Evolutionary conservation across 2,329 filamentous ascomycete species (phyloP).

Genomic region (Capronia coronata): DNA sequence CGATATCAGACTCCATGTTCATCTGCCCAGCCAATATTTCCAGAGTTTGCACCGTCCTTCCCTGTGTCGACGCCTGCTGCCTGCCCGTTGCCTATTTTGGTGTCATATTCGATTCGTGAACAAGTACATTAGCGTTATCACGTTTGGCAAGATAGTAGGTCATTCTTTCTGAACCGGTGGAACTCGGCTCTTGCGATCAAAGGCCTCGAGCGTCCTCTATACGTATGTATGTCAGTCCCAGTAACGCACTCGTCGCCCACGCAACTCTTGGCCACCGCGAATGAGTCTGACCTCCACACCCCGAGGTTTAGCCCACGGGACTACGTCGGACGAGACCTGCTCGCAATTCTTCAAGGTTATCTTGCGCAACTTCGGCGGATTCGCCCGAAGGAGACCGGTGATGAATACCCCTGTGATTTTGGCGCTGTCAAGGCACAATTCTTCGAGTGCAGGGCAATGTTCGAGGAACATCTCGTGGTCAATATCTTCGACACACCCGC

Average conservation of each 20-base stretch:
- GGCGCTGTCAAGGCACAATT: conserved; percentile 8
- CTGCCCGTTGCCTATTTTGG: background rate
- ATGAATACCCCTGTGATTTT: conserved; percentile 17
- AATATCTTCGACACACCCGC: conserved; percentile 3
- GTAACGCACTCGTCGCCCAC: background rate
- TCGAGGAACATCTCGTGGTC: background rate
- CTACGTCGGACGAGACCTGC: conserved; percentile 16
- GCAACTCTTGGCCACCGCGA: background rate
- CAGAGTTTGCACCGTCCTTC: background rate
- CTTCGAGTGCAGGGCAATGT: conserved; percentile 7
- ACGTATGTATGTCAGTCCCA: background rate
- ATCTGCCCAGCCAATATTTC: background rate
- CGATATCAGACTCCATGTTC: no score
- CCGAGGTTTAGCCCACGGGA: conserved; percentile 10
- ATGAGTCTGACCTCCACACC: conserved; percentile 7
- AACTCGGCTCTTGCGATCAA: no score
- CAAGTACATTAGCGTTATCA: no score
- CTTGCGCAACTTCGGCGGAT: conserved; percentile 6
- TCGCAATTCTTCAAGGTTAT: conserved; percentile 9
- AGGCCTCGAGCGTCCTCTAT: no score
- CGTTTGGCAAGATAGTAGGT: no score
- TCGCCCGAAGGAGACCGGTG: conserved; percentile 12
- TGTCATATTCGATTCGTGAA: background rate
- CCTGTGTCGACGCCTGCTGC: background rate
- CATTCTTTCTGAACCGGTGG: no score